These are phyloP conservation scores for Saksenaea oblongispora DNA, from an alignment of 371 early-diverging fungal species.

Conservation along the genomic window DNA sequence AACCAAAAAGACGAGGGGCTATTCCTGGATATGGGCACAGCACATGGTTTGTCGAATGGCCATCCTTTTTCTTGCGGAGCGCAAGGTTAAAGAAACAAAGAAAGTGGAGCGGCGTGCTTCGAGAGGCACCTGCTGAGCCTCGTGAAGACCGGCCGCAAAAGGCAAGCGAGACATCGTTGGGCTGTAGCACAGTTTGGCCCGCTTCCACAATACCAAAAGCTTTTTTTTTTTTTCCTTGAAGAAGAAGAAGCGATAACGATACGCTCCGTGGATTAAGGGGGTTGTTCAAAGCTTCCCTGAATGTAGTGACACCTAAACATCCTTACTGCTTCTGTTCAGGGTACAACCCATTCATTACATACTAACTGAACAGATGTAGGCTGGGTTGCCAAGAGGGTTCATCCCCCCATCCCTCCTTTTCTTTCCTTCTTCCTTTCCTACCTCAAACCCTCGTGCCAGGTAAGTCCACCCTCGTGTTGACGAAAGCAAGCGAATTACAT, in stretches of 20 bases:
- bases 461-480: not conserved
- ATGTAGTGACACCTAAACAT: not conserved
- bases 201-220: not conserved
- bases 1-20: conserved; percentile 4
- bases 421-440: no score
- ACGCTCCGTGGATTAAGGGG: not conserved
- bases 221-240: no score
- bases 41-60: not conserved
- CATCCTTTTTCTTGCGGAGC: not conserved
- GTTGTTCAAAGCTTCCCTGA: not conserved
- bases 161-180: not conserved
- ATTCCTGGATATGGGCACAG: conserved; percentile 1
- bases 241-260: not conserved
- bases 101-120: conserved; percentile 4
- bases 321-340: not conserved
- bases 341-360: not conserved
- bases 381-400: not conserved
- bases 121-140: conserved; percentile 7
- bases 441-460: not conserved
- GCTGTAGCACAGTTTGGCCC: conserved; percentile 4
- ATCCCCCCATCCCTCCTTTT: not conserved
- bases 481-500: not conserved
- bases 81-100: not conserved
- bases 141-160: conserved; percentile 2
- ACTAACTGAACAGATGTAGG: not conserved